Evolutionary conservation across 78 protist genomes (phyloP).

Genomic region (Monocercomonoides exilis): DNA sequence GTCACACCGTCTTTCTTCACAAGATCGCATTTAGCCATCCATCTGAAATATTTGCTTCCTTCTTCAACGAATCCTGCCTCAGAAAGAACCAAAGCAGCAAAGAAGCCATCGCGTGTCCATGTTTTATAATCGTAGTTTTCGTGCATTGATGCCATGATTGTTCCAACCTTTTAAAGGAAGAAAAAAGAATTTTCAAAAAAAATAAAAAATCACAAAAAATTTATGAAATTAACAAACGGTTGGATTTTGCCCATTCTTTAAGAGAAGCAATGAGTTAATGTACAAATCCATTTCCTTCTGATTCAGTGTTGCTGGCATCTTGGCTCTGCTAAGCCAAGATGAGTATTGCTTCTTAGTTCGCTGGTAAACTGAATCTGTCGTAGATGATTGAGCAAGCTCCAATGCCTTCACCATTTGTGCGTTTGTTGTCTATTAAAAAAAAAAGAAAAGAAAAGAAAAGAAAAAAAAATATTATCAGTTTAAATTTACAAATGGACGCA

Average conservation of each 20-base stretch:
- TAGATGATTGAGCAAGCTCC: not conserved
- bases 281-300: not conserved
- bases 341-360: not conserved
- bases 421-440: not conserved
- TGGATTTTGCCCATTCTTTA: not conserved
- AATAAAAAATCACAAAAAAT: not conserved
- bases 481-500: not conserved
- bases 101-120: constrained; percentile 20
- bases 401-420: not conserved
- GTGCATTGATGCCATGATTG: constrained; percentile 21
- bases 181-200: not conserved
- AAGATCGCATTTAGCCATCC: not conserved
- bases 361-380: not conserved
- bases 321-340: not conserved
- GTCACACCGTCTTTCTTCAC: too few species aligned
- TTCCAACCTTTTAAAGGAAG: not conserved
- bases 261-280: not conserved
- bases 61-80: constrained; percentile 3
- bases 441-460: not conserved
- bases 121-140: constrained; percentile 16
- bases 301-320: not conserved
- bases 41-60: not conserved
- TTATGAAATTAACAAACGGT: not conserved
- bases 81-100: constrained; percentile 23
- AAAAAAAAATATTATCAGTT: not conserved